Conservation (phyloP, 1,284 basidiomycete genomes). For the Sporisorium scitamineum region DNA sequence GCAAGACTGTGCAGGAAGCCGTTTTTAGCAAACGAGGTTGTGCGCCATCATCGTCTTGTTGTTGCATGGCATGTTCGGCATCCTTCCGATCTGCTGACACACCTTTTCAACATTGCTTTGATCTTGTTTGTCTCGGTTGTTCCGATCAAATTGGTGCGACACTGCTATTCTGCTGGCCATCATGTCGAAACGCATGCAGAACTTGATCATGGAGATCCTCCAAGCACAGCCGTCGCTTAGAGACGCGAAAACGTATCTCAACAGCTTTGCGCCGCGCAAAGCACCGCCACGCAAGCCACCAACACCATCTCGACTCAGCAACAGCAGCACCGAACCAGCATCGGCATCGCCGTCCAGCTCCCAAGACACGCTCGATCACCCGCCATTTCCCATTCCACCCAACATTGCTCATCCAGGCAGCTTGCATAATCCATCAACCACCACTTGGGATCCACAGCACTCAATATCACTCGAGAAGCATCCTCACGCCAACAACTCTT, state of each 20-base stretch:
- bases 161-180: conserved; percentile 4
- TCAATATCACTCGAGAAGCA: conserved; percentile 28
- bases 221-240: conserved; percentile 90
- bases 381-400: conserved; percentile 46
- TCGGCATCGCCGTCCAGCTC: conserved; percentile 15
- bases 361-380: conserved; percentile 19
- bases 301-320: conserved; percentile 7
- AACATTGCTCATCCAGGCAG: conserved; percentile 40
- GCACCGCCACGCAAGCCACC: conserved; percentile 24
- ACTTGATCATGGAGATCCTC: conserved; percentile 95
- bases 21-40: not conserved
- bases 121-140: not conserved
- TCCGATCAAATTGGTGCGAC: not conserved
- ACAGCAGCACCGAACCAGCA: conserved; percentile 16
- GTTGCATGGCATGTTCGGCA: not conserved
- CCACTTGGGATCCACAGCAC: conserved; percentile 40
- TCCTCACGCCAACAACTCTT: conserved; percentile 8
- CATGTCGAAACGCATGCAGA: conserved; percentile 74
- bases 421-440: conserved; percentile 49
- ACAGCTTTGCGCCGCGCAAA: conserved; percentile 76
- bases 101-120: too few species aligned
- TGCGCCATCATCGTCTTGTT: conserved; percentile 3
- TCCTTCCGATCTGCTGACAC: conserved; percentile 10
- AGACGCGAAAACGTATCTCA: conserved; percentile 89
- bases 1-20: conserved; percentile 30